phyloP scores from a whole-genome alignment of 83 land plant genomes.

The Larix sibirica region DNA sequence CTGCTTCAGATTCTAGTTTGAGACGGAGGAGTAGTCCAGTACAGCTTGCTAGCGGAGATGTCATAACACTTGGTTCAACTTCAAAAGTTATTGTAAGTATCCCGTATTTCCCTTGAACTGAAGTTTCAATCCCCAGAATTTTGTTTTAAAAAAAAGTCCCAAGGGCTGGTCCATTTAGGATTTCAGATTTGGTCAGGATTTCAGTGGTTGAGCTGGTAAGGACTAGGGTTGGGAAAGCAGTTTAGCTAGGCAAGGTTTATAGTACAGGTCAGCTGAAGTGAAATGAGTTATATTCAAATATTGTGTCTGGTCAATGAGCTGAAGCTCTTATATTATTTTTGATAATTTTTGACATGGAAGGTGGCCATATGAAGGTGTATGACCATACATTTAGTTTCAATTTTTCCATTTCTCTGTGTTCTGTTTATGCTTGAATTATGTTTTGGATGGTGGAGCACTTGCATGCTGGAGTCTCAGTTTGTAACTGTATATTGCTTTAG shows the following conservation, averaged over 20 bases:
- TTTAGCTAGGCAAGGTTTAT: background rate
- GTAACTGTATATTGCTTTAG: background rate
- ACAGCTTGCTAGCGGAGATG: conserved; percentile 79
- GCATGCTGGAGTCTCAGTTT: background rate
- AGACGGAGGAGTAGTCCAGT: conserved; percentile 76
- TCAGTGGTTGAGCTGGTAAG: background rate
- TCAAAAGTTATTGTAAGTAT: conserved; percentile 78
- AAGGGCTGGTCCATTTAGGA: too few species aligned
- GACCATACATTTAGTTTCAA: background rate
- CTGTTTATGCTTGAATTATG: background rate
- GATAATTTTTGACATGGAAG: background rate
- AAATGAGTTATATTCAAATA: background rate
- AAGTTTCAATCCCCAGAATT: background rate
- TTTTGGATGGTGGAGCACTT: background rate
- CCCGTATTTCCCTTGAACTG: background rate
- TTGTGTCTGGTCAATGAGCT: background rate
- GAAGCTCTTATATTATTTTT: background rate
- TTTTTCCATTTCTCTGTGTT: background rate
- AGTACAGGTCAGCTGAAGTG: background rate
- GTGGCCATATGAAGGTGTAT: background rate
- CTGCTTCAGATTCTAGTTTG: conserved; percentile 48
- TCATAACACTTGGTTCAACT: conserved; percentile 83
- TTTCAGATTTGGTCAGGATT: background rate
- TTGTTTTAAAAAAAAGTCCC: background rate
- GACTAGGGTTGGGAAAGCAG: background rate